Percentiles rank a stretch among this genome's conserved stretches.
Evolutionary conservation across 2,329 filamentous ascomycete genomes (phyloP).

Genomic region (Leptographium procerum): DNA sequence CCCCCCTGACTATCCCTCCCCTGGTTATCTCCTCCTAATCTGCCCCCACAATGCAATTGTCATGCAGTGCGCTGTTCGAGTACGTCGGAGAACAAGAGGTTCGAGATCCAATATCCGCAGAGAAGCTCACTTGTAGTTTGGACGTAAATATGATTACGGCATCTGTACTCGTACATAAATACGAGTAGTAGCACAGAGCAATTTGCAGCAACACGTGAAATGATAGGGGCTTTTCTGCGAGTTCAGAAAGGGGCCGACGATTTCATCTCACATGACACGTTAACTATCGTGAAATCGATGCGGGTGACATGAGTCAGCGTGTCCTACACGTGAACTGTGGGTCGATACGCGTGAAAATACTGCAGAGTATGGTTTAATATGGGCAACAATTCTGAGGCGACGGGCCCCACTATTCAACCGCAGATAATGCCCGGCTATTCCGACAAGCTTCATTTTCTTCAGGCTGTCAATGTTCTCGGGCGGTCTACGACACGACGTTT

Average conservation of each 20-base stretch:
- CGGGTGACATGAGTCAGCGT: background rate
- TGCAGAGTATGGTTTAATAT: background rate
- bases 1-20: too few species aligned
- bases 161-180: too few species aligned
- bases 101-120: background rate
- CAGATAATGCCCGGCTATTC: background rate
- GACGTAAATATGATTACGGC: background rate
- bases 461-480: background rate
- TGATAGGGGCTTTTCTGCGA: background rate
- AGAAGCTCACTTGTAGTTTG: background rate
- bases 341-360: background rate
- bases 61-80: too few species aligned
- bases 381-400: background rate
- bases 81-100: background rate
- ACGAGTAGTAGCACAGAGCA: background rate
- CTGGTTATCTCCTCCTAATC: too few species aligned
- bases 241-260: background rate
- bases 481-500: background rate
- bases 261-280: background rate
- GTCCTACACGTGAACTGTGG: background rate
- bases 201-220: background rate
- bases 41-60: too few species aligned
- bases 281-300: background rate
- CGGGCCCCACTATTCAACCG: background rate
- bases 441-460: background rate